Percentiles rank a stretch among this genome's conserved stretches.
Evolutionary conservation across 1,284 basidiomycete genomes (phyloP).

Genomic region (Malassezia cuniculi): DNA sequence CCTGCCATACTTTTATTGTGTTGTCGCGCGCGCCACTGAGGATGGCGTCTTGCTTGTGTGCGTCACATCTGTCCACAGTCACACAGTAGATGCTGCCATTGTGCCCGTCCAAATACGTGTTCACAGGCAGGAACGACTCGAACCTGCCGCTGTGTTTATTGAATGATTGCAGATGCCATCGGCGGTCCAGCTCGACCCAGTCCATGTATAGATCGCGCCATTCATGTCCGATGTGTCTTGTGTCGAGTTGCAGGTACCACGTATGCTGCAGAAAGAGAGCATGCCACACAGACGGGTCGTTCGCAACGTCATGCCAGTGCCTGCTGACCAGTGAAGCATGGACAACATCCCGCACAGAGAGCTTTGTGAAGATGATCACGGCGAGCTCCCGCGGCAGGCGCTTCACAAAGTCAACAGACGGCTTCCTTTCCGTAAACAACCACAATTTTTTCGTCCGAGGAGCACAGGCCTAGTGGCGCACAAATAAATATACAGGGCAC

Average conservation of each 20-base stretch:
- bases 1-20: slow-evolving; percentile 9
- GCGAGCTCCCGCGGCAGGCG: slow-evolving; percentile 5
- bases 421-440: too few relatives aligned
- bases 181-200: slow-evolving; percentile 7
- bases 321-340: slow-evolving; percentile 1
- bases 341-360: slow-evolving; percentile 3
- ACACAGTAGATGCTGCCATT: slow-evolving; percentile 9
- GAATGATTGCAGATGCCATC: slow-evolving; percentile 2
- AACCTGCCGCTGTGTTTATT: background rate
- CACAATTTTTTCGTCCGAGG: too few relatives aligned
- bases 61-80: too few relatives aligned
- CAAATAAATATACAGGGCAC: too few relatives aligned
- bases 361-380: slow-evolving; percentile 4
- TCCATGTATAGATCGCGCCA: slow-evolving; percentile 6
- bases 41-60: too few relatives aligned
- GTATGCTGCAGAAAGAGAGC: slow-evolving; percentile 1
- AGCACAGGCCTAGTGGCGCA: too few relatives aligned
- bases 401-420: slow-evolving; percentile 2
- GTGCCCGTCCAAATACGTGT: slow-evolving; percentile 9
- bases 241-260: slow-evolving; percentile 3
- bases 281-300: slow-evolving; percentile 5
- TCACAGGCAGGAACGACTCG: background rate
- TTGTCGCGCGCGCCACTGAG: slow-evolving; percentile 11
- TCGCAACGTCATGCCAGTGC: slow-evolving; percentile 4
- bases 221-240: background rate